A percentile compares a stretch with the other conserved stretches of the same genome.
Conservation (phyloP, 2,329 filamentous ascomycete genomes). For the Apiospora pterosperma region DNA sequence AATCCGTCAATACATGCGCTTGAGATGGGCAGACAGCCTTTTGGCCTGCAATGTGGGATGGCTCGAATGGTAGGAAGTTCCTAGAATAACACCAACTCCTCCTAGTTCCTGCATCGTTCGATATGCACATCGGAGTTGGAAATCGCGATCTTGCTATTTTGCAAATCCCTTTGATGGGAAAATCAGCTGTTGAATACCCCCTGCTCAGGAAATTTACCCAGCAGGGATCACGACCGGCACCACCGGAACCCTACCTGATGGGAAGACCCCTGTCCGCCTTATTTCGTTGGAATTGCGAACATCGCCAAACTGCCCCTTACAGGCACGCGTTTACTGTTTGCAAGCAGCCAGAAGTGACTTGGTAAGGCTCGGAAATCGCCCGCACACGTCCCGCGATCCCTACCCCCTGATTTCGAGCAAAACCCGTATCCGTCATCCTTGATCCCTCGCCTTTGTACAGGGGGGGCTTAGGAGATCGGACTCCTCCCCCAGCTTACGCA, state of each 20-base stretch:
- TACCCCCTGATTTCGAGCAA: neutral
- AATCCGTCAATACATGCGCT: neutral
- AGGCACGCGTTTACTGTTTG: no score
- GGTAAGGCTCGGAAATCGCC: no score
- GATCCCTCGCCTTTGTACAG: neutral
- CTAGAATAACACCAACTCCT: neutral
- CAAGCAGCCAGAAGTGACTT: no score
- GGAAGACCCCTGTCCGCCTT: neutral
- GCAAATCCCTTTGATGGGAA: neutral
- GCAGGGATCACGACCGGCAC: neutral
- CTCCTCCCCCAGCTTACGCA: neutral
- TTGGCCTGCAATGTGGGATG: neutral
- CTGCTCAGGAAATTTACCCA: neutral
- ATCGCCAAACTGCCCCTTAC: no score
- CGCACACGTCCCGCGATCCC: no score
- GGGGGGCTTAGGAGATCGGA: neutral
- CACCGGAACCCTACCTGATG: neutral
- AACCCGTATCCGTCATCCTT: no score
- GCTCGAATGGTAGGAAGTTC: neutral
- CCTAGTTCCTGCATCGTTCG: neutral
- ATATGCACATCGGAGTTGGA: neutral
- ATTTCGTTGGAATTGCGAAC: neutral
- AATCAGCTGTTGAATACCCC: neutral
- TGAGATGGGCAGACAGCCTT: neutral
- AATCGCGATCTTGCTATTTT: neutral